Conservation (phyloP, 2,329 filamentous ascomycete species). For the Endothia cerciana region DNA sequence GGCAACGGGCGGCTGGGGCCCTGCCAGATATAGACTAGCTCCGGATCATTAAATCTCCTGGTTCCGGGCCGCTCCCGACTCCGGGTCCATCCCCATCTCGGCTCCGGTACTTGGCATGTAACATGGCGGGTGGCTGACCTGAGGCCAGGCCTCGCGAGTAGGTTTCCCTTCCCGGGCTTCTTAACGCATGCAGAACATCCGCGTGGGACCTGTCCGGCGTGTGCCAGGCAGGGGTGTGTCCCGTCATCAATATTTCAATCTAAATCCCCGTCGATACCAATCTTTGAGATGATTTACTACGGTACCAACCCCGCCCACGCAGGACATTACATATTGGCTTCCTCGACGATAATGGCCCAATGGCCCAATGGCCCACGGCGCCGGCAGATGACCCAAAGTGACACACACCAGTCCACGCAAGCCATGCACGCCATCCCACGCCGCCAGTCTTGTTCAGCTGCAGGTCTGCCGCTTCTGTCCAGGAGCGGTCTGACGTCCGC, state of each 20-base stretch:
- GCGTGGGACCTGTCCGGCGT: not conserved
- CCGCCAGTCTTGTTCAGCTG: conserved; percentile 5
- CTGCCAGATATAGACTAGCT: conserved; percentile 1
- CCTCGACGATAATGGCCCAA: not conserved
- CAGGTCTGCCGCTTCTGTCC: not conserved
- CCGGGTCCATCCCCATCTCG: not conserved
- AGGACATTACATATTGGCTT: conserved; percentile 14
- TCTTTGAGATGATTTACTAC: conserved; percentile 17
- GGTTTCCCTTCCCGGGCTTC: not conserved
- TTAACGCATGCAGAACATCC: not conserved
- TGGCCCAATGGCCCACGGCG: not conserved
- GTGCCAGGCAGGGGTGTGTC: conserved; percentile 18
- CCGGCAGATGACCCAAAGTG: conserved; percentile 1
- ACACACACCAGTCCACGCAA: conserved; percentile 13
- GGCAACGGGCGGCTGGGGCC: not conserved
- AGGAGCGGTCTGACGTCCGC: conserved; percentile 3
- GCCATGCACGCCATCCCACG: conserved; percentile 15
- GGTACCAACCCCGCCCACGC: not conserved
- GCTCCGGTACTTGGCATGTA: no score
- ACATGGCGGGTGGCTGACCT: no score
- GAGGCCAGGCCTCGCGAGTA: no score
- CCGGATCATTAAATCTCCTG: conserved; percentile 19
- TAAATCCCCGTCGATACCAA: conserved; percentile 29
- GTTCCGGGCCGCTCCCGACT: no score
- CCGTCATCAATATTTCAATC: conserved; percentile 28